Conservation (phyloP, 1,139 yeast genomes). For the Pneumocystis oryctolagi region DNA sequence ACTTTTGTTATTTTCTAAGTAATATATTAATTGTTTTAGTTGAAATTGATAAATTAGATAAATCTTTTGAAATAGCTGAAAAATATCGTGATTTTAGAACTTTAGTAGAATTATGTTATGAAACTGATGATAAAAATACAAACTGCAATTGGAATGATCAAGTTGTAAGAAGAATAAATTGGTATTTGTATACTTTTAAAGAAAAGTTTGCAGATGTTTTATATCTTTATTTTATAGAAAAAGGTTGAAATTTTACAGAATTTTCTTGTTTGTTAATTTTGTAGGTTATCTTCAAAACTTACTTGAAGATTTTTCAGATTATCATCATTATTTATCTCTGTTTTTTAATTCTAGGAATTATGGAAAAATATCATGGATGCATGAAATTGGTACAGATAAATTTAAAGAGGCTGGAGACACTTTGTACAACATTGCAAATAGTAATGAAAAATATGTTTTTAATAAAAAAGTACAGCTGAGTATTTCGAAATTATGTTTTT, state of each 20-base stretch:
- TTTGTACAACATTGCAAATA: conserved; percentile 30
- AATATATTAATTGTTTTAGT: conserved; percentile 24
- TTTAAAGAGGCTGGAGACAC: conserved; percentile 38
- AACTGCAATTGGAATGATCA: conserved; percentile 21
- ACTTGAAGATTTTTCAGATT: conserved; percentile 43
- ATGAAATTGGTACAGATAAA: conserved; percentile 39
- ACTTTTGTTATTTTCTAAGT: background rate
- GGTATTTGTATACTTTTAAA: conserved; percentile 47
- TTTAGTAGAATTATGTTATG: conserved; percentile 38
- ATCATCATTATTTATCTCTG: conserved; percentile 34
- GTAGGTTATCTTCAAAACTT: conserved; percentile 30
- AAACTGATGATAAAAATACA: conserved; percentile 9
- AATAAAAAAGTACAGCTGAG: conserved; percentile 48
- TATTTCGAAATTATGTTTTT: conserved; percentile 46
- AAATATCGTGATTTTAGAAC: conserved; percentile 50
- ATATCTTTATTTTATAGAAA: conserved; percentile 43
- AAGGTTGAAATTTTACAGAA: conserved; percentile 27
- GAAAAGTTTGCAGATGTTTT: conserved; percentile 55
- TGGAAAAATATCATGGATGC: conserved; percentile 59
- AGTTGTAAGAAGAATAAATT: conserved; percentile 30
- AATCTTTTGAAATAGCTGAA: conserved; percentile 54
- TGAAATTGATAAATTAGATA: conserved; percentile 32
- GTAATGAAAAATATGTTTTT: conserved; percentile 31
- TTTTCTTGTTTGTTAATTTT: background rate
- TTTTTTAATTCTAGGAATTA: conserved; percentile 41